phyloP scores from a whole-genome alignment of 2,329 filamentous ascomycete genomes.

The Sphaerulina musiva region DNA sequence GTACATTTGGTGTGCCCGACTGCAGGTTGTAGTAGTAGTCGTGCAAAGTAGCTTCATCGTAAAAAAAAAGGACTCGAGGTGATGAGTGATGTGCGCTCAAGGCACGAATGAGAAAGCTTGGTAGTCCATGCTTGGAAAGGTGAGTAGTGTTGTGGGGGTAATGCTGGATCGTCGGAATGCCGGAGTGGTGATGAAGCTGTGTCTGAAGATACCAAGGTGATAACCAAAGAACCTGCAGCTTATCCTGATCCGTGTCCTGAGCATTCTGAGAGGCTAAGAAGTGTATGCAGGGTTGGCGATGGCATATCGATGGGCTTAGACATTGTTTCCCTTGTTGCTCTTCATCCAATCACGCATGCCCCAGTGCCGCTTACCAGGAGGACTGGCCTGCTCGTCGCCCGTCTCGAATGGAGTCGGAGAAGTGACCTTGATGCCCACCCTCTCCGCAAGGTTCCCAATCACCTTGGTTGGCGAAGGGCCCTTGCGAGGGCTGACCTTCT shows the following conservation, averaged over 20 bases:
- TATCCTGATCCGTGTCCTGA: conserved; percentile 7
- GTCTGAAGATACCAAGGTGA: background rate
- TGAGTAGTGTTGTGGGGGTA: background rate
- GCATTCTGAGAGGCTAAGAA: background rate
- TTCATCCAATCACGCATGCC: conserved; percentile 30
- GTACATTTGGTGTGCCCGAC: background rate
- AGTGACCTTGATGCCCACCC: conserved; percentile 36
- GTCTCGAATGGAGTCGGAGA: conserved; percentile 17
- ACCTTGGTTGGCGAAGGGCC: conserved; percentile 40
- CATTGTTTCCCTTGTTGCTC: conserved; percentile 14
- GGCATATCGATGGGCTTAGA: background rate
- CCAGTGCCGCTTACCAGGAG: conserved; percentile 30
- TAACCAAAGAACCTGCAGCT: conserved; percentile 7
- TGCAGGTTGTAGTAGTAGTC: background rate
- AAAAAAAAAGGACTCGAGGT: background rate
- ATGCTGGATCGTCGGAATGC: background rate
- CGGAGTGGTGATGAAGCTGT: background rate
- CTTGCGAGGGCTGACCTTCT: conserved; percentile 20
- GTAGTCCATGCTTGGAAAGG: background rate
- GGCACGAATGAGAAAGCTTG: no score
- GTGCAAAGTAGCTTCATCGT: background rate
- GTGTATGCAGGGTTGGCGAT: background rate
- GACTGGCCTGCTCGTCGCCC: conserved; percentile 15
- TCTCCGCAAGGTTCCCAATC: conserved; percentile 44
- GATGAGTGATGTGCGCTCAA: background rate